phyloP scores from a whole-genome alignment of 108 stramenopile species.

The Skeletonema tropicum region DNA sequence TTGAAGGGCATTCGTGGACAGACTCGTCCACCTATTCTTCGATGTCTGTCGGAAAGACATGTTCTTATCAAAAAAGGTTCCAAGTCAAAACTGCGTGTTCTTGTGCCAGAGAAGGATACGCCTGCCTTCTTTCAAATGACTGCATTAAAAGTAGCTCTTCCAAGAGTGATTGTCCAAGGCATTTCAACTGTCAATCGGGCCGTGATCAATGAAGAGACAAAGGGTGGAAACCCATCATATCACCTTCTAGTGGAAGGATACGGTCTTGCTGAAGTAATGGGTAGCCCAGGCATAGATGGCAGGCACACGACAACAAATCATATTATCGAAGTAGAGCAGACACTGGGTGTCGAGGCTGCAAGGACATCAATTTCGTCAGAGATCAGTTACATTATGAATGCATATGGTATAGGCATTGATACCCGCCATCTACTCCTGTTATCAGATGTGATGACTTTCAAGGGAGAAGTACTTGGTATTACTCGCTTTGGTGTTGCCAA shows the following conservation, averaged over 20 bases:
- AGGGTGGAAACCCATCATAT: conserved; percentile 73
- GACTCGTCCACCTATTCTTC: conserved; percentile 78
- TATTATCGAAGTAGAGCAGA: conserved; percentile 92
- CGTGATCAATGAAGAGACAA: conserved; percentile 95
- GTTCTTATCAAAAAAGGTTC: conserved; percentile 75
- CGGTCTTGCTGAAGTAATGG: conserved; percentile 96
- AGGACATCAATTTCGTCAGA: conserved; percentile 91
- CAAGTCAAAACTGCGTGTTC: conserved; percentile 80
- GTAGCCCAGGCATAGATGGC: conserved; percentile 93
- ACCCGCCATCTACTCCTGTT: conserved; percentile 92
- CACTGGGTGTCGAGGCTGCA: conserved; percentile 98
- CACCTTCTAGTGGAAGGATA: conserved; percentile 97
- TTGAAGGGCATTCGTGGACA: conserved; percentile 73
- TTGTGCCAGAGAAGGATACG: conserved; percentile 74
- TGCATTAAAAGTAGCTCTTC: conserved; percentile 89
- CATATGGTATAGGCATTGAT: conserved; percentile 97
- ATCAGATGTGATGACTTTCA: conserved; percentile 99
- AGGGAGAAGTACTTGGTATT: conserved; percentile 97
- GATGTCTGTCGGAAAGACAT: conserved; percentile 71
- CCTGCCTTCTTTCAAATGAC: conserved; percentile 91
- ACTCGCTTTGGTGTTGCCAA: conserved; percentile 98
- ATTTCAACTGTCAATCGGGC: conserved; percentile 94
- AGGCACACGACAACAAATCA: conserved; percentile 93
- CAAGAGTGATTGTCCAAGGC: conserved; percentile 95
- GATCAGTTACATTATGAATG: conserved; percentile 95